Base-by-base conservation (phyloP, 2,329 filamentous ascomycete species). In the Ascomycota sp. region DNA sequence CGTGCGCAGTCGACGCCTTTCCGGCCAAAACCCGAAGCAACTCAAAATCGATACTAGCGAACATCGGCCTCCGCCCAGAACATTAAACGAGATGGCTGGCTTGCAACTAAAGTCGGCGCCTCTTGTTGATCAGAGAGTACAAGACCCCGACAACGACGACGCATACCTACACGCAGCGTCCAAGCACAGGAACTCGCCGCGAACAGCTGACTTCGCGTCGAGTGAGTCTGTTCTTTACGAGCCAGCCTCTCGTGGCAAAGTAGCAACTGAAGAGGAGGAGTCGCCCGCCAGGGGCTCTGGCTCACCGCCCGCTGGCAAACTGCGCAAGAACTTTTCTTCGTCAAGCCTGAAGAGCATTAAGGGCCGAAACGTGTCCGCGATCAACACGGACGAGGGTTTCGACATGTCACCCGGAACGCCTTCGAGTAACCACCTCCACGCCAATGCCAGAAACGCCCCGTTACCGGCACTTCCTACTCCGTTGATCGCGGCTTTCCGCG, bases 31-130 rank as follows among this genome's bases (percentile, higher is more conserved):
- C 41, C 57, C 68, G 10, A 85, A 79, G 47, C 78, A 85, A 43
- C 59, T 95, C 30, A 92, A 83, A 53, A 94, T 95, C 32, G 81
- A 94, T 50, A 94, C 83, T 0, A 39, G 43, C 1, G 51, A 47
- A 17, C 40, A 50, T 6, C 38, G 33, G n/a, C 36, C 41, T 12
- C 39, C 45, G 3, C 31, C 43, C 3, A 31, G 42, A 7, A 20
- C 35, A 7, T 17, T 25, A 19, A 28, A 36, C 23, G 35, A 29
- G n/a, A 15, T 17, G 17, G 22, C 28, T 10, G 30, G 28, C 6
- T 20, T 25, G 5, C 24, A 23, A 22, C 27, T 25, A 5, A 29
- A 21, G 12, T 22, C 32, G 11, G 11, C 28, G 24, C 30, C 31
- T 25, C 25, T 32, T 7, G n/a, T 29, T 8, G 31, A 23, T 4